These are phyloP conservation scores for Chytriomyces sp. DNA, from an alignment of 192 early-diverging fungal genomes.

Conservation along the genomic window DNA sequence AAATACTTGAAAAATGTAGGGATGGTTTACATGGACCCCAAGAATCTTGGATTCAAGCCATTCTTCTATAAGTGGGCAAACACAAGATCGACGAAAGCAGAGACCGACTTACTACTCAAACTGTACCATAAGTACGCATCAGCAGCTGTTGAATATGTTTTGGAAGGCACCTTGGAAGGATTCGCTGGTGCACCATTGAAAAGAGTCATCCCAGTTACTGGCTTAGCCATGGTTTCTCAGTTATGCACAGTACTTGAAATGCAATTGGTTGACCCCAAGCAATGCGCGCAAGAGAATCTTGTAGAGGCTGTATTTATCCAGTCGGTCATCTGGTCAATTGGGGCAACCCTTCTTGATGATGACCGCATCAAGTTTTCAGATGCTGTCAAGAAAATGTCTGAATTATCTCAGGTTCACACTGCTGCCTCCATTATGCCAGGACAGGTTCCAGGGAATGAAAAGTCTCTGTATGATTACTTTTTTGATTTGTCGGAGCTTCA, in stretches of 20 bases:
- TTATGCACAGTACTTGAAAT: conserved; percentile 56
- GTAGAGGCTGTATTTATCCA: conserved; percentile 62
- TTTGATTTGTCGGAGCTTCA: conserved; percentile 56
- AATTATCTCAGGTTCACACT: conserved; percentile 56
- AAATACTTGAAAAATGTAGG: not conserved
- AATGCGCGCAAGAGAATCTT: conserved; percentile 41
- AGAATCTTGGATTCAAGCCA: conserved; percentile 61
- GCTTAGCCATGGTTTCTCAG: conserved; percentile 54
- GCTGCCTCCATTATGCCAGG: conserved; percentile 44
- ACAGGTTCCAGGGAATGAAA: conserved; percentile 61
- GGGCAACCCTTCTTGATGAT: conserved; percentile 57
- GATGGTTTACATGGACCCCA: conserved; percentile 69
- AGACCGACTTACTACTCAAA: conserved; percentile 48
- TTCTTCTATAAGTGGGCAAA: conserved; percentile 58
- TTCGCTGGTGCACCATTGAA: conserved; percentile 54
- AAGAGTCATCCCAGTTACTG: conserved; percentile 58
- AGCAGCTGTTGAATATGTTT: conserved; percentile 49
- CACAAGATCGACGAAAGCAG: conserved; percentile 49
- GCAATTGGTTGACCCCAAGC: conserved; percentile 55
- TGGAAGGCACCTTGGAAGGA: conserved; percentile 60
- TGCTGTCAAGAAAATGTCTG: conserved; percentile 60
- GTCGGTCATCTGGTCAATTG: conserved; percentile 59
- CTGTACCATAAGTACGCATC: conserved; percentile 57
- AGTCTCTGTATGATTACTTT: conserved; percentile 59
- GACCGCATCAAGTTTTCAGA: conserved; percentile 62